Base-by-base conservation (phyloP, 176 grass and related monocot genomes). In the Avena insularis region DNA sequence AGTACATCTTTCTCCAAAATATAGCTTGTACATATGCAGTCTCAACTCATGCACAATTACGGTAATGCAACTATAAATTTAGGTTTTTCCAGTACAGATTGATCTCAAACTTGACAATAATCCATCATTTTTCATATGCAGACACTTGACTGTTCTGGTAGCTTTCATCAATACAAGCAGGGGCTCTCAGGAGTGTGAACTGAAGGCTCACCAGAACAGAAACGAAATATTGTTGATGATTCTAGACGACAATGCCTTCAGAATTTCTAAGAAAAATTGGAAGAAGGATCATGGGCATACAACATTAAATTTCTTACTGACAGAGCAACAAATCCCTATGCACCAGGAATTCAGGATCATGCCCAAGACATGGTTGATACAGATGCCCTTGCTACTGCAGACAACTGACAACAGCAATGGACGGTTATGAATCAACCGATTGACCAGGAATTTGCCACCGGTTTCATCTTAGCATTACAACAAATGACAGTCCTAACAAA, bases 341-440 rank as follows among this genome's bases (percentile, higher is more conserved):
- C 2, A 38, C 40, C 84, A 86, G 63, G n/a, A 79, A 82, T 56
- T 65, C 86, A 77, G 57, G 58, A 75, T 87, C 79, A 55, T 55
- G 31, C 33, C 20, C 48, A 16, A 29, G 8, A 13, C 46, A 78
- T 43, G 73, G 14, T 2, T 57, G 8, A 35, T 5, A 29, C 19
- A 71, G 0, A 31, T 47, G 38, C 4, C 0, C 20, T 47, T 48
- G 20, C 43, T 47, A 73, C 13, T 19, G 77, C 21, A 60, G 25
- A 4, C 35, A 58, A 2, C 13, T 9, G 27, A 31, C 25, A 11
- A 29, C 29, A 33, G 27, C 15, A 64, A 63, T 27, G 21, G 4
- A 16, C 1, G 7, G 5, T 60, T 60, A 21, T 21, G 29, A 76
- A 67, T 35, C 16, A 49, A 59, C 19, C 61, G 2, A 71, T 60